These are phyloP conservation scores for Candida neerlandica DNA, from an alignment of 1,139 yeast genomes.

Conservation along the genomic window DNA sequence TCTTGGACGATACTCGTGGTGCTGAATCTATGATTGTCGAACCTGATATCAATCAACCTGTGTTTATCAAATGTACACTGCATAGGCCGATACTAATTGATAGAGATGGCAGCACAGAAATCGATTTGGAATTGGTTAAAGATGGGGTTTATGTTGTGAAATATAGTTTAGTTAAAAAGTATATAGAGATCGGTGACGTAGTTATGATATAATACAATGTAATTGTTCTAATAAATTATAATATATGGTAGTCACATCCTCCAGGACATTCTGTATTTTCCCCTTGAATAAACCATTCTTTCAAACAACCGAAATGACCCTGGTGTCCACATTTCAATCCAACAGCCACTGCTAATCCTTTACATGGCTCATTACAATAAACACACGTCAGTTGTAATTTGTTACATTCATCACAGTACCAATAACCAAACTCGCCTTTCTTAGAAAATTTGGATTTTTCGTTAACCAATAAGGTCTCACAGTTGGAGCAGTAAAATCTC, in stretches of 20 bases:
- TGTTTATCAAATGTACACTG: slow-evolving; percentile 63
- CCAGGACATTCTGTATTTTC: slow-evolving; percentile 77
- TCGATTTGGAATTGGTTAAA: slow-evolving; percentile 62
- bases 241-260: slow-evolving; percentile 50
- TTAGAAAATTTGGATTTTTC: slow-evolving; percentile 53
- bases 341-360: slow-evolving; percentile 69
- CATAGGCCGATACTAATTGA: slow-evolving; percentile 27
- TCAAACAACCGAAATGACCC: slow-evolving; percentile 81
- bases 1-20: slow-evolving; percentile 76
- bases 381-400: slow-evolving; percentile 66
- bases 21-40: slow-evolving; percentile 76
- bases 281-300: slow-evolving; percentile 73
- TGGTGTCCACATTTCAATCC: slow-evolving; percentile 80
- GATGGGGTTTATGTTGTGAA: slow-evolving; percentile 80
- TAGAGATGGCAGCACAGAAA: slow-evolving; percentile 21
- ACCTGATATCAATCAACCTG: slow-evolving; percentile 77
- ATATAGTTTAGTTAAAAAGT: slow-evolving; percentile 54
- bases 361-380: slow-evolving; percentile 79
- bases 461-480: slow-evolving; percentile 65
- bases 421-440: slow-evolving; percentile 56
- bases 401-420: slow-evolving; percentile 83
- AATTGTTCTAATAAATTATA: background rate
- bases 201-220: slow-evolving; percentile 29
- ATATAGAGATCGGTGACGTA: slow-evolving; percentile 45
- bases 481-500: slow-evolving; percentile 63